Evolutionary conservation across 176 grass and related monocot genomes (phyloP), one percentile per base, ranked within the genome.

Genomic region (Eleusine indica): DNA sequence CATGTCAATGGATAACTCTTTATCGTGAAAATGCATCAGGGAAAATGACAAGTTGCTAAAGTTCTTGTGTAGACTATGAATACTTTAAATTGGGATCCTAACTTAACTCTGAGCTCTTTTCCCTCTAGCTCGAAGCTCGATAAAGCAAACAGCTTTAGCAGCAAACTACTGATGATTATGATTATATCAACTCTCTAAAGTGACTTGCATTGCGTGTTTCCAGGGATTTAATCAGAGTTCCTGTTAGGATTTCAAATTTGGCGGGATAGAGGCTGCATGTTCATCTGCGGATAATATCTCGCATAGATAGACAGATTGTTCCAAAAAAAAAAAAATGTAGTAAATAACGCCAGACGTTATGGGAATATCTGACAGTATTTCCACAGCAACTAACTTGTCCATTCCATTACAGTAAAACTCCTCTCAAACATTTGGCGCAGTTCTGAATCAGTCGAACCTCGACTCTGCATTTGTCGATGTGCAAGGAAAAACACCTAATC

Each of bases 161-260:
- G 76, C 54, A 68, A 78, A 86, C 58, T 68, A 61, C 51, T 68
- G 51, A 74, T 52, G 49, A 68, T 52, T 86, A 28, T 80, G 32
- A 83, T 52, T 90, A 53, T 84, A 80, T 69, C 70, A 68, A 74
- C 64, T 90, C 17, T 44, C 17, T 44, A 74, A 82, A 46, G 83
- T 68, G 83, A 41, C 61, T 54, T 4, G 49, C 88, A 69, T 28
- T 4, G 49, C 88, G 74, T 28, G 84, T 86, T 87, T 90, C 77
- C 51, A 0, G 84, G 84, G 80, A 79, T 69, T 83, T 83, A 79
- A 90, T 53, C 71, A 29, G 68, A 79, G 86, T 83, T 90, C 61
- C 37, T 71, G 54, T 78, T 74, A 68, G 21, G 64, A 87, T 87
- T 90, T 87, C 84, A 83, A 90, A 90, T 75, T 90, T 90, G 84